phyloP scores from a whole-genome alignment of 2,329 filamentous ascomycete species.

The Metarhizium anisopliae region DNA sequence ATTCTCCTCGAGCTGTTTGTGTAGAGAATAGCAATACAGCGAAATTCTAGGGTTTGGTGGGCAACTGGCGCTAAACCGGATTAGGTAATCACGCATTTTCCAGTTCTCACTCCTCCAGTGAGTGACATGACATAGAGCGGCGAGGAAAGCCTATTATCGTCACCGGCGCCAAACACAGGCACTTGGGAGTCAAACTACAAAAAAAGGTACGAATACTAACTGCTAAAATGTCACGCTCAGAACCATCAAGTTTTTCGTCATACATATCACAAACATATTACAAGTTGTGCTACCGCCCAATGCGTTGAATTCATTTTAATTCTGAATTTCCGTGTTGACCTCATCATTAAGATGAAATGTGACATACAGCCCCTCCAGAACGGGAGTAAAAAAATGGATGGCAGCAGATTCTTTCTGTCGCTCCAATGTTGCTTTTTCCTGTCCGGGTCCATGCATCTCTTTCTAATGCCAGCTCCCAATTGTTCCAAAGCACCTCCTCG shows the following conservation, averaged over 20 bases:
- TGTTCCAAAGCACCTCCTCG: constrained; percentile 16
- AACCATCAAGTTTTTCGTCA: not conserved
- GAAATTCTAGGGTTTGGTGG: constrained; percentile 39
- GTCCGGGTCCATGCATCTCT: constrained; percentile 25
- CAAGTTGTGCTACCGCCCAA: constrained; percentile 17
- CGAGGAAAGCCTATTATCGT: not conserved
- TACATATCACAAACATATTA: constrained; percentile 7
- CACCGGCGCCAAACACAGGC: no score
- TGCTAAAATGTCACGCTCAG: no score
- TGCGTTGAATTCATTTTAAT: constrained; percentile 33
- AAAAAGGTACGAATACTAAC: no score
- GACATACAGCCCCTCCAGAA: constrained; percentile 57
- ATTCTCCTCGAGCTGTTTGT: constrained; percentile 26
- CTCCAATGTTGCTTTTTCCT: constrained; percentile 23
- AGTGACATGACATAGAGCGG: constrained; percentile 1
- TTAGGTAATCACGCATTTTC: constrained; percentile 29
- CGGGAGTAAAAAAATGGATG: constrained; percentile 44
- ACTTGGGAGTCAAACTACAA: no score
- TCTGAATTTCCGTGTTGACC: constrained; percentile 56
- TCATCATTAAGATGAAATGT: constrained; percentile 50
- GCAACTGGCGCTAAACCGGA: constrained; percentile 25
- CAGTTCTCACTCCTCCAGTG: not conserved
- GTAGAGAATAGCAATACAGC: constrained; percentile 24
- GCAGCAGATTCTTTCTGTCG: constrained; percentile 22
- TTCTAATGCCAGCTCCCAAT: constrained; percentile 28